Conservation (phyloP, 306 rosid species). For the Urtica urens region DNA sequence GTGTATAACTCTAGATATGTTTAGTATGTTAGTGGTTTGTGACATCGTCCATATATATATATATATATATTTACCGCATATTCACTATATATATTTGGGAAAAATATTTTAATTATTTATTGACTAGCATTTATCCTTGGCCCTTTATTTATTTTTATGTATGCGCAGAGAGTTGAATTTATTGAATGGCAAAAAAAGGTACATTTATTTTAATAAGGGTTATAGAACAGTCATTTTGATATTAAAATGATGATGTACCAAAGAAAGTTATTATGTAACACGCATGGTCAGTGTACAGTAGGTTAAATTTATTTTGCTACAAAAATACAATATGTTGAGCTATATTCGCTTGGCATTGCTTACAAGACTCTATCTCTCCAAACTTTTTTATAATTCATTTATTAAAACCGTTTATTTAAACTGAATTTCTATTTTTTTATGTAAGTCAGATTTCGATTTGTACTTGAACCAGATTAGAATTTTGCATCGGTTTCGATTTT, state of each 20-base stretch:
- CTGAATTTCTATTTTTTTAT: too few species aligned
- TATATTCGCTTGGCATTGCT: too few species aligned
- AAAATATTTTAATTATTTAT: neutral
- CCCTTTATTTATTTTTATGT: neutral
- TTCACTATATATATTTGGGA: neutral
- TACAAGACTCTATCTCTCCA: too few species aligned
- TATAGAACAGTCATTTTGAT: neutral
- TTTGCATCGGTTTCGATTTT: too few species aligned
- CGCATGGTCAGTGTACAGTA: too few species aligned
- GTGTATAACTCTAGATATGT: neutral
- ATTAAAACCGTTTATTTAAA: too few species aligned
- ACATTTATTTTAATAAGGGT: neutral
- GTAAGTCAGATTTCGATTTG: too few species aligned
- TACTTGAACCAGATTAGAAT: too few species aligned
- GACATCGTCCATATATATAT: conserved; percentile 9
- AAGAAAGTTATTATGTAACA: too few species aligned
- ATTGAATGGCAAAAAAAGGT: neutral
- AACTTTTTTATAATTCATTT: too few species aligned
- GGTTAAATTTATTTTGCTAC: too few species aligned
- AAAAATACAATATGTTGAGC: too few species aligned
- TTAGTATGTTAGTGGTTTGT: neutral
- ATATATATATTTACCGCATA: conserved; percentile 4
- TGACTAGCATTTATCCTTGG: neutral
- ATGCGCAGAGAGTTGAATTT: neutral
- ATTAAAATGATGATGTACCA: conserved; percentile 4